Evolutionary conservation across 108 stramenopile genomes (phyloP), one percentile per base, ranked within the genome.

Genomic region (Schizochytrium sp.): DNA sequence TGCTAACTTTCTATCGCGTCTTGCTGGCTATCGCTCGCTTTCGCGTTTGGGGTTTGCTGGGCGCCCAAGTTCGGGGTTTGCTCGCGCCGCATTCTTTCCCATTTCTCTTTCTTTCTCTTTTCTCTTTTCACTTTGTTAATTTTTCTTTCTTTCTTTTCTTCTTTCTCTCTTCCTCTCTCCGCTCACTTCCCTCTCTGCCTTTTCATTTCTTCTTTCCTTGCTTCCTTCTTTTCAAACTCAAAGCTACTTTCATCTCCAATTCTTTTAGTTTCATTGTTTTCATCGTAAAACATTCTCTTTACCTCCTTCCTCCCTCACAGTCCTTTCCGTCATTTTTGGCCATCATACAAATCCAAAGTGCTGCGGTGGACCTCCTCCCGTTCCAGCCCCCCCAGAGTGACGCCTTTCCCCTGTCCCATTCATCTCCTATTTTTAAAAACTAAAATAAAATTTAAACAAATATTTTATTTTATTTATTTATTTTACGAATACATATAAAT

Each of bases 41-140:
- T 60, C 42, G 64, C 40, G 64, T 69, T 69, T 69, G 19, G 64
- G 64, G 64, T 69, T 69, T 69, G 64, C 19, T 69, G 12, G 12
- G 10, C 64, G 64, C 10, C 42, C 19, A 28, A 28, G 28, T 28
- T 28, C 28, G 28, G 28, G 59, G 59, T n/a, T 17, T n/a, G 59
- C 19, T 2, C 19, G 19, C 59, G 59, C 28, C 59, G 59, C 1
- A 60, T 60, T 60, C 59, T n/a, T 15, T 69, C 28, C 12, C 64
- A 15, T 13, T 2, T 69, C 64, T 69, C 28, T 69, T 69, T 3
- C 64, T 13, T 69, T 69, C 28, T 60, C 59, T 60, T 60, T 60
- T 60, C 59, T 60, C 28, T 28, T 28, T 28, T 28, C 28, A 28
- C 28, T 28, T 28, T 28, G 28, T 28, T 28, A 28, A 28, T 0